A percentile compares a stretch with the other conserved stretches of the same genome.
phyloP scores from a whole-genome alignment of 179 eudicot genomes.

The Silene vulgaris region DNA sequence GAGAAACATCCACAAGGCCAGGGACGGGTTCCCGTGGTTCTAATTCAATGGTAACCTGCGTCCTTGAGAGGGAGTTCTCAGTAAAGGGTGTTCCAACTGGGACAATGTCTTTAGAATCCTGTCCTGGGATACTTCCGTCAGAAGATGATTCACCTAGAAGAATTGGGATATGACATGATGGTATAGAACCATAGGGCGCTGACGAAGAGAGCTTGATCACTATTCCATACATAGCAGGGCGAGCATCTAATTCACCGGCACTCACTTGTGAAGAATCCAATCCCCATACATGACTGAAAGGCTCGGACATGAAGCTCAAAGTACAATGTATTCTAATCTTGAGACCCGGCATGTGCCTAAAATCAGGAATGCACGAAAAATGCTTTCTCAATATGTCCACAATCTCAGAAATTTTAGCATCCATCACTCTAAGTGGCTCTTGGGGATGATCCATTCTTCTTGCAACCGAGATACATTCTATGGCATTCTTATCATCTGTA shows the following conservation, averaged over 20 bases:
- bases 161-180: slow-evolving; percentile 65
- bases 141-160: slow-evolving; percentile 63
- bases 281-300: slow-evolving; percentile 50
- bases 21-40: slow-evolving; percentile 94
- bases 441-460: slow-evolving; percentile 44
- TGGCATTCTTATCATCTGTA: slow-evolving; percentile 22
- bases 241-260: slow-evolving; percentile 32
- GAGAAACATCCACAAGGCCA: slow-evolving; percentile 64
- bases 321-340: slow-evolving; percentile 68
- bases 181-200: slow-evolving; percentile 80
- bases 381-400: slow-evolving; percentile 62
- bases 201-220: slow-evolving; percentile 77
- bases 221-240: slow-evolving; percentile 72
- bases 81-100: slow-evolving; percentile 38
- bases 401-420: slow-evolving; percentile 68
- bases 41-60: slow-evolving; percentile 56
- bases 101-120: slow-evolving; percentile 52
- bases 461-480: slow-evolving; percentile 27
- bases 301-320: slow-evolving; percentile 63
- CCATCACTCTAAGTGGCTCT: slow-evolving; percentile 90
- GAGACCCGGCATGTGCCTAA: slow-evolving; percentile 64
- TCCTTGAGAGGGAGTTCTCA: slow-evolving; percentile 36
- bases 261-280: slow-evolving; percentile 26
- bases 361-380: slow-evolving; percentile 82
- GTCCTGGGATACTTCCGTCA: slow-evolving; percentile 24